Base-by-base conservation (phyloP, 345 rosid genomes). In the Draba incana region DNA sequence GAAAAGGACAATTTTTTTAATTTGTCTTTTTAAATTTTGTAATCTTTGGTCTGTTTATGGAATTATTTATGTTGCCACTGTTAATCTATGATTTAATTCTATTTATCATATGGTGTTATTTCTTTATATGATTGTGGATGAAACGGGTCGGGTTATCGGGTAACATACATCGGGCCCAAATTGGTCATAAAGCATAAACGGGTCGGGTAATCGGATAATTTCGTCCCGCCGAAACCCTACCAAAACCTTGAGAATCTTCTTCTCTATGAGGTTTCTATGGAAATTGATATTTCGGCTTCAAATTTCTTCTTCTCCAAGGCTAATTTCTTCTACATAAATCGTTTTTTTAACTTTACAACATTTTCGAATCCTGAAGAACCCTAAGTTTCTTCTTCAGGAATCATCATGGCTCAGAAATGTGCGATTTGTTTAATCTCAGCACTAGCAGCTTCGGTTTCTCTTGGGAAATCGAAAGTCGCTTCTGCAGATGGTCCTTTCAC, bases 381-480 rank as follows among this genome's bases (percentile, higher is more conserved):
- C 44, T 50, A 52, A 46, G 31, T 30, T 11, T 69, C 28, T 5
- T 54, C 12, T n/a, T 31, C 24, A 39, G 47, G 12, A 56, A 24
- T 33, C 72, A 94, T 91, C 72, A 94, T 91, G 98, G 87, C 80
- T 55, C 91, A 82, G 74, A 23, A 85, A 23, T 78, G 69, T 79
- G 87, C 87, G 60, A 62, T 81, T 35, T 90, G 97, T 28, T 25
- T 89, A 13, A 77, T 92, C 60, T 84, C 98, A 45, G 91, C 90
- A 47, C 14, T 85, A 10, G 87, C 90, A 20, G 90, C 90, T 39
- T 78, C 97, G 5, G 81, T 85, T 62, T 81, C 92, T 48, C 30
- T 76, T 11, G 66, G 83, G 14, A 80, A 81, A 50, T 58, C 79
- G 4, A 78, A 66, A 56, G 35, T 74, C 39, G 86, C 84, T 28